These are phyloP conservation scores for Sicyos edulis DNA, from an alignment of 306 rosid genomes.

Conservation along the genomic window DNA sequence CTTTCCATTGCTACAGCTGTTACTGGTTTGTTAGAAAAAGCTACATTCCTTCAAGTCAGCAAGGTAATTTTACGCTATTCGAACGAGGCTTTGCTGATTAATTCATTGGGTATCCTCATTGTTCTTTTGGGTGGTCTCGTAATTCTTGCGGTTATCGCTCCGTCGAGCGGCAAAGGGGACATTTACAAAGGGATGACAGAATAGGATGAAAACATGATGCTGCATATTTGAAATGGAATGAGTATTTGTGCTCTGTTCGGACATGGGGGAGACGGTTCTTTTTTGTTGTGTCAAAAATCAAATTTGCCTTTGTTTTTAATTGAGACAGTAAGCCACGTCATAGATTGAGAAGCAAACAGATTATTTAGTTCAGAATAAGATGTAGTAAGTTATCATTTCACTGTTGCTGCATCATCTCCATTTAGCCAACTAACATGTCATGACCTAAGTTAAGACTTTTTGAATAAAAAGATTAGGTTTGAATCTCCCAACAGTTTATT, in stretches of 20 bases:
- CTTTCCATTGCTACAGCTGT: constrained; percentile 66
- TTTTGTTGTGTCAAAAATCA: no score
- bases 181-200: constrained; percentile 6
- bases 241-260: not conserved
- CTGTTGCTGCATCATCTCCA: not conserved
- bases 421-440: not conserved
- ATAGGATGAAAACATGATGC: not conserved
- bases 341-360: constrained; percentile 2
- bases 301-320: not conserved
- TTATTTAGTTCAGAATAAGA: not conserved
- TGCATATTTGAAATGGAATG: not conserved
- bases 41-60: constrained; percentile 70
- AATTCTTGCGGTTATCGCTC: constrained; percentile 59
- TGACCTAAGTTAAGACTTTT: no score
- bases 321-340: not conserved
- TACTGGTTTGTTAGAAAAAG: constrained; percentile 78
- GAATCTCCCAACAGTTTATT: no score
- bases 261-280: no score
- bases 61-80: constrained; percentile 78
- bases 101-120: constrained; percentile 62
- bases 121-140: constrained; percentile 71
- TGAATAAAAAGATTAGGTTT: no score
- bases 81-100: constrained; percentile 64
- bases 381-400: not conserved
- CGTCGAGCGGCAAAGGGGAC: constrained; percentile 41